Base-by-base conservation (phyloP, 78 protist genomes). In the Dictyostelium capitatum region DNA sequence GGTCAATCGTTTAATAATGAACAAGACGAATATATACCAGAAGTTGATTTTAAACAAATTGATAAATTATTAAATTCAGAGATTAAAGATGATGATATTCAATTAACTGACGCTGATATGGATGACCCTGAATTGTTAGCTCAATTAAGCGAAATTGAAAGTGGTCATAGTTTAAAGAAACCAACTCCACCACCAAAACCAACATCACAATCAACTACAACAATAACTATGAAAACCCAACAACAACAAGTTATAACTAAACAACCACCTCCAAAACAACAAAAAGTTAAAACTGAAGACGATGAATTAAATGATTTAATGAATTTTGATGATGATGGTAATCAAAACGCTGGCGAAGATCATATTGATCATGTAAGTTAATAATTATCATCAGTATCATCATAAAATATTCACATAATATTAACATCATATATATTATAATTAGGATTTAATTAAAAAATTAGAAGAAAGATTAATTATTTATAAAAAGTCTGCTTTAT, bases 91-190 rank as follows among this genome's bases (percentile, higher is more conserved):
- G 92, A 85, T 28, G 83, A 87, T 48, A 65, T 87, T 51, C 43
- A 46, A 64, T 77, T 87, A 28, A 87, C 92, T 7, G 92, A 87
- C 47, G 92, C 74, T 32, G 92, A 87, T 87, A 46, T 87, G 56
- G 79, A 87, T 0, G 92, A 87, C 19, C 92, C 92, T 25, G 92
- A 87, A 25, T 43, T 87, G 47, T 32, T 87, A 10, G 41, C 92
- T 47, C 81, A 87, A 62, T 64, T 87, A 37, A 32, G 56, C 30
- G 67, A 75, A 28, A 59, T 87, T 17, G 92, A 87, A 28, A 82
- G 80, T 12, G 92, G 84, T 7, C 50, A 62, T 10, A 32, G 3
- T 43, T 54, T 75, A 4, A 48, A 30, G 10, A 59, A 64, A 51
- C 84, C 77, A 30, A 43, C 46, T 28, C 32, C 69, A 72, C 32